Evolutionary conservation across 2,329 filamentous ascomycete species (phyloP).

Genomic region (Dryadomyces quercivorus): DNA sequence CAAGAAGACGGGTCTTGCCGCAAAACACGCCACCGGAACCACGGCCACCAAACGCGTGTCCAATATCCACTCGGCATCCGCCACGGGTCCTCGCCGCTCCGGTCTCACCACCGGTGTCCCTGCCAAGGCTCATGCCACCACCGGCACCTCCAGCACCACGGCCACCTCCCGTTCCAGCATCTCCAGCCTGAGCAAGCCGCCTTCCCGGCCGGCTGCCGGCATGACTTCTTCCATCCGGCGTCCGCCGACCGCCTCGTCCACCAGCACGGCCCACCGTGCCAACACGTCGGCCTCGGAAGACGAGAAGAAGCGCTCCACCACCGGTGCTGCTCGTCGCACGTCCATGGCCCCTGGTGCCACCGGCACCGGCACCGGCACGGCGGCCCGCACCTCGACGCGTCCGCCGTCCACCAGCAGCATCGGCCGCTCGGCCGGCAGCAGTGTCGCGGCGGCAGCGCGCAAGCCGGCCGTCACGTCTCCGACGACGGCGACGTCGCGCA

Average conservation of each 20-base stretch:
- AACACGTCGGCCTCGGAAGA: conserved; percentile 24
- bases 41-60: conserved; percentile 13
- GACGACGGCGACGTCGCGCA: conserved; percentile 17
- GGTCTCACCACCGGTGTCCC: conserved; percentile 13
- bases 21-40: conserved; percentile 12
- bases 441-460: conserved; percentile 20
- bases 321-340: conserved; percentile 19
- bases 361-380: no score
- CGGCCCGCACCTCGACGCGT: background rate
- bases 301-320: conserved; percentile 20
- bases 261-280: conserved; percentile 18
- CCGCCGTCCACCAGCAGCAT: background rate
- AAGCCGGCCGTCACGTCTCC: conserved; percentile 1
- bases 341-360: conserved; percentile 15
- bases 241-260: conserved; percentile 18
- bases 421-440: background rate
- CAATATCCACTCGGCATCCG: conserved; percentile 4
- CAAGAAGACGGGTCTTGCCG: background rate
- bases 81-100: conserved; percentile 14
- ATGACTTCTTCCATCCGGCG: conserved; percentile 17
- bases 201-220: conserved; percentile 17
- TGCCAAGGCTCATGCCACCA: conserved; percentile 16
- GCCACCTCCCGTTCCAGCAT: conserved; percentile 15
- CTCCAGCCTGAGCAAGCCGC: conserved; percentile 18
- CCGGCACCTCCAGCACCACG: conserved; percentile 7